A percentile compares a stretch with the other conserved stretches of the same genome.
Evolutionary conservation across 495 filamentous ascomycete species (phyloP).

Genomic region (Filosporella fistucella): DNA sequence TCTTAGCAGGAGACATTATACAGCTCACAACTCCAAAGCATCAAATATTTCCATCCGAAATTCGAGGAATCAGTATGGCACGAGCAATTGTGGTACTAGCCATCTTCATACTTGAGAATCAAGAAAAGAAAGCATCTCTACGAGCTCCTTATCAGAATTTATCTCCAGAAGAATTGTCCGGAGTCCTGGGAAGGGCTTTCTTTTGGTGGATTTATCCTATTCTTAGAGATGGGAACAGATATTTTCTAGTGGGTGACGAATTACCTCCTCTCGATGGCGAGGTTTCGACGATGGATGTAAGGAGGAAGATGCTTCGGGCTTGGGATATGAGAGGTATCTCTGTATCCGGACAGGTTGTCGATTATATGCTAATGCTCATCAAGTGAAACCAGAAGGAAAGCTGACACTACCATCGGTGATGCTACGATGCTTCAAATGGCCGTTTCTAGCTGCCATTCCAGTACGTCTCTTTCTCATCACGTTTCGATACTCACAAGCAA

Average conservation of each 20-base stretch:
- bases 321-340: conserved; percentile 27
- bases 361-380: conserved; percentile 7
- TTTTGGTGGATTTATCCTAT: conserved; percentile 63
- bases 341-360: neutral
- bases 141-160: neutral
- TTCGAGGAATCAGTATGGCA: neutral
- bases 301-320: conserved; percentile 30
- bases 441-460: conserved; percentile 42
- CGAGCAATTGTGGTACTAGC: neutral
- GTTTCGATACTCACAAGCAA: conserved; percentile 59
- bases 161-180: conserved; percentile 10
- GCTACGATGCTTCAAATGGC: conserved; percentile 41
- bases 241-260: conserved; percentile 38
- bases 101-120: conserved; percentile 27
- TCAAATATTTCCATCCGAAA: conserved; percentile 27
- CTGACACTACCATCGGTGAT: conserved; percentile 40
- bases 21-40: conserved; percentile 28
- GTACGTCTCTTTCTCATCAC: conserved; percentile 51
- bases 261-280: conserved; percentile 42
- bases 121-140: conserved; percentile 39
- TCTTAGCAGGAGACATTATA: conserved; percentile 43
- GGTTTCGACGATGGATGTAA: conserved; percentile 35
- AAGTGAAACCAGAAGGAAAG: conserved; percentile 28
- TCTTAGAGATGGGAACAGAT: conserved; percentile 44
- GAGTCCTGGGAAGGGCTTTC: conserved; percentile 31